These are phyloP conservation scores for Colletotrichum lentis DNA, from an alignment of 2,329 filamentous ascomycete genomes.

Conservation along the genomic window DNA sequence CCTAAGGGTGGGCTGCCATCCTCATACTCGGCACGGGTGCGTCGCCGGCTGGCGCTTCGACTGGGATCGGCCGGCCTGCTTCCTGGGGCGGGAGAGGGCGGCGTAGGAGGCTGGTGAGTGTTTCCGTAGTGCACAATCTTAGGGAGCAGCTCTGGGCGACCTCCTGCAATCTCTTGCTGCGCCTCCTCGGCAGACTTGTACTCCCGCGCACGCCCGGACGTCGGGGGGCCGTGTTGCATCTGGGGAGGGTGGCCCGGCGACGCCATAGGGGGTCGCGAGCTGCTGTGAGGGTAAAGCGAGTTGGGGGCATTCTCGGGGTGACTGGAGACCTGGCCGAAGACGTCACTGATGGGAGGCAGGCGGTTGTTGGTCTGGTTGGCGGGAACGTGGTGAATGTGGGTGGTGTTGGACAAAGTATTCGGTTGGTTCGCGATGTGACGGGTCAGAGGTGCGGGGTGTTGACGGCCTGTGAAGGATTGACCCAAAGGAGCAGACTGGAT, in stretches of 20 bases:
- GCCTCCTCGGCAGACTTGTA: constrained; percentile 97
- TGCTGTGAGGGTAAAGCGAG: constrained; percentile 66
- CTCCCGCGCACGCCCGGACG: constrained; percentile 75
- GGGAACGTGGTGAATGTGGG: constrained; percentile 89
- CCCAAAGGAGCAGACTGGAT: constrained; percentile 96
- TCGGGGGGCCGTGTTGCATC: constrained; percentile 53
- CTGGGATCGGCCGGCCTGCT: constrained; percentile 57
- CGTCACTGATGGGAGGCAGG: constrained; percentile 91
- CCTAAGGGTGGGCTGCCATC: constrained; percentile 87
- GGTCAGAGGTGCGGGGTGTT: constrained; percentile 78
- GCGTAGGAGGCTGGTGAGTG: constrained; percentile 85
- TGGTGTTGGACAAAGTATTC: constrained; percentile 82
- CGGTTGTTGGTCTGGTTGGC: constrained; percentile 91
- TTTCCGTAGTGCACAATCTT: constrained; percentile 96
- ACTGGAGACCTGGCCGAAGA: constrained; percentile 82
- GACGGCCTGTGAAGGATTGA: constrained; percentile 92
- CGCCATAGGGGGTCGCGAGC: constrained; percentile 69
- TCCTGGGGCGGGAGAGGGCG: constrained; percentile 77
- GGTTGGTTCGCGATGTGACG: constrained; percentile 83
- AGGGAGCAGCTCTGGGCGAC: constrained; percentile 89
- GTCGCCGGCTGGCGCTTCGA: constrained; percentile 73
- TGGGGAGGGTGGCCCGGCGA: constrained; percentile 77
- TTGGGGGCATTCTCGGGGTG: constrained; percentile 64
- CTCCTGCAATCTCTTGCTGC: constrained; percentile 86
- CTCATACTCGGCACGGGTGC: constrained; percentile 90